These are phyloP conservation scores for Multifurca ochricompacta DNA, from an alignment of 768 basidiomycete genomes.

Conservation along the genomic window DNA sequence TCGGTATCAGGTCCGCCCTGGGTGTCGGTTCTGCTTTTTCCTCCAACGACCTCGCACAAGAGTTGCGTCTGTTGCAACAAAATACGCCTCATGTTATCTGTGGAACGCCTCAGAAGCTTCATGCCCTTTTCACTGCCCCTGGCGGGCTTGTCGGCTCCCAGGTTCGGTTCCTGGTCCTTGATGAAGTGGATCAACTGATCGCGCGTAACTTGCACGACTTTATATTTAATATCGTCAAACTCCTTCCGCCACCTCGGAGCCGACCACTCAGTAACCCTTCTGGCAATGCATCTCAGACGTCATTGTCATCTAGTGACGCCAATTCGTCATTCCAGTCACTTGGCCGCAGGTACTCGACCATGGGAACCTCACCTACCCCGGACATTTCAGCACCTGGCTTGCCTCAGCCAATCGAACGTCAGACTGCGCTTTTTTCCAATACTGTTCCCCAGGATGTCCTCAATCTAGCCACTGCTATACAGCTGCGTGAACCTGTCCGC, in stretches of 20 bases:
- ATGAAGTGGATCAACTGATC: conserved; percentile 97
- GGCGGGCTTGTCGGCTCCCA: conserved; percentile 75
- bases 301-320: conserved; percentile 15
- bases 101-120: conserved; percentile 93
- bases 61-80: conserved; percentile 77
- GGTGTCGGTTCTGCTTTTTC: conserved; percentile 73
- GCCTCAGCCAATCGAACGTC: conserved; percentile 55
- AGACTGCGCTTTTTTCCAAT: conserved; percentile 94
- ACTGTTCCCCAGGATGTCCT: conserved; percentile 98
- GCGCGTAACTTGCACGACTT: conserved; percentile 94
- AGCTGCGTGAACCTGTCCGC: conserved; percentile 91
- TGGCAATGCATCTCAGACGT: conserved; percentile 23
- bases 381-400: conserved; percentile 31
- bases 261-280: conserved; percentile 44
- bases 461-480: conserved; percentile 87
- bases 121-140: conserved; percentile 79
- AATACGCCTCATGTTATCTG: conserved; percentile 94
- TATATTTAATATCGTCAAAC: conserved; percentile 87
- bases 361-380: conserved; percentile 41
- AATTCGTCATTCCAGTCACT: conserved; percentile 28
- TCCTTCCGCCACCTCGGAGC: conserved; percentile 82
- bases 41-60: conserved; percentile 56
- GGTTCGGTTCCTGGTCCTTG: conserved; percentile 89
- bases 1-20: conserved; percentile 85
- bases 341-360: conserved; percentile 50